These are phyloP conservation scores for Colletotrichum kahawae DNA, from an alignment of 2,329 filamentous ascomycete genomes.

Conservation along the genomic window DNA sequence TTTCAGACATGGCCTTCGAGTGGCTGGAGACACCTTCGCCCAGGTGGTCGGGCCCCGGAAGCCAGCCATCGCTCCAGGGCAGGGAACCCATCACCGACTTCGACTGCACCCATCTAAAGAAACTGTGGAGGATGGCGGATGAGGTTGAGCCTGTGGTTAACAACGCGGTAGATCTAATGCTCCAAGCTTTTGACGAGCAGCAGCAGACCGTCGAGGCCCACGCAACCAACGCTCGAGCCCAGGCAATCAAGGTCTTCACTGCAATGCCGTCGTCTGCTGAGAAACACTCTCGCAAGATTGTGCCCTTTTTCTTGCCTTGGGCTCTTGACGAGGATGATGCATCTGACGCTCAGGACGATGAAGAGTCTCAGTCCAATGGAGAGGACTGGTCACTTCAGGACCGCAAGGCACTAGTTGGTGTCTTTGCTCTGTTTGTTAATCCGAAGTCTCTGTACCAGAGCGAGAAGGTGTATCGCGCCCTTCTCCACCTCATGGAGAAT, in stretches of 20 bases:
- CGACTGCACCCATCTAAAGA: conserved; percentile 78
- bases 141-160: conserved; percentile 58
- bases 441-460: conserved; percentile 82
- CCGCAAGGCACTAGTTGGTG: conserved; percentile 78
- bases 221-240: conserved; percentile 67
- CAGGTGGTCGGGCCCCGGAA: conserved; percentile 52
- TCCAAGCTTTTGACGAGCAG: conserved; percentile 66
- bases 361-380: conserved; percentile 44
- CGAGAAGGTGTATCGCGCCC: conserved; percentile 74
- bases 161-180: conserved; percentile 62
- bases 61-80: conserved; percentile 33
- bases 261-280: conserved; percentile 80
- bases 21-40: conserved; percentile 73
- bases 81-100: conserved; percentile 69
- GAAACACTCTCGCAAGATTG: conserved; percentile 81
- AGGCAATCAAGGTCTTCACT: conserved; percentile 80
- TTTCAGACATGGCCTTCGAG: conserved; percentile 75
- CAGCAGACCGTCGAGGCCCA: conserved; percentile 60
- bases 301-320: conserved; percentile 88
- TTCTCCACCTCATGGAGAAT: conserved; percentile 80
- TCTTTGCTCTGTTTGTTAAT: conserved; percentile 88
- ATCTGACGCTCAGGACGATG: conserved; percentile 43
- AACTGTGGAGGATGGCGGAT: conserved; percentile 57
- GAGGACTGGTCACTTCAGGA: conserved; percentile 76
- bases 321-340: conserved; percentile 57